phyloP scores from a whole-genome alignment of 306 rosid genomes.

The Vigna radiata region DNA sequence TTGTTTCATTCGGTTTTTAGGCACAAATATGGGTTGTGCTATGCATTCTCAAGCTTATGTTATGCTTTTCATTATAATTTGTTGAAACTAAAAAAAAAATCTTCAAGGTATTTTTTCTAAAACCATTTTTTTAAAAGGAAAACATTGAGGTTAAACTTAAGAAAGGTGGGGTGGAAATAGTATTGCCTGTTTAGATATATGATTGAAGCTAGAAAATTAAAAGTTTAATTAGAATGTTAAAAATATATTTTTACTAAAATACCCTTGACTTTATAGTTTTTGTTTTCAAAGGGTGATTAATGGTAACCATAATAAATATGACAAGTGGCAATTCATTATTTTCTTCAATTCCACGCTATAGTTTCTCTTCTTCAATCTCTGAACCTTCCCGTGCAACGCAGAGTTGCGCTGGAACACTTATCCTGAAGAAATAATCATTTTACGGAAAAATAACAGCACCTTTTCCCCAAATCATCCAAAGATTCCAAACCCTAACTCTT shows the following conservation, averaged over 20 bases:
- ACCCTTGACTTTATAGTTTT: background rate
- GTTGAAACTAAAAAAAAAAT: too few species aligned
- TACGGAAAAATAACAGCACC: background rate
- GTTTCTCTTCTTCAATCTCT: background rate
- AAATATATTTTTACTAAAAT: background rate
- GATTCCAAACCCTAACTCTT: conserved; percentile 38
- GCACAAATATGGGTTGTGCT: too few species aligned
- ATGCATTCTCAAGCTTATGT: too few species aligned
- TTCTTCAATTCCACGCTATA: background rate
- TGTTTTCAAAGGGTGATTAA: too few species aligned
- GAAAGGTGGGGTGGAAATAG: too few species aligned
- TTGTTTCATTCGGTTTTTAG: too few species aligned
- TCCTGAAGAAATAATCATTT: background rate
- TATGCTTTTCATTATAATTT: too few species aligned
- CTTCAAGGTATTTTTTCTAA: too few species aligned
- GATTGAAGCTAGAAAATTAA: background rate
- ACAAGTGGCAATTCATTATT: background rate
- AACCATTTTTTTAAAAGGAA: too few species aligned
- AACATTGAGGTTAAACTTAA: too few species aligned
- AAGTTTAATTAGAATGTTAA: background rate
- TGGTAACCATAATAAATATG: background rate
- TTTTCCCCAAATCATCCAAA: conserved; percentile 10
- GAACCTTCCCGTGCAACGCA: background rate
- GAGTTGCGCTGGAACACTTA: conserved; percentile 8
- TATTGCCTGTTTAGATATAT: background rate